phyloP scores from a whole-genome alignment of 2,329 filamentous ascomycete genomes.

The Stachybotrys chlorohalonatus region DNA sequence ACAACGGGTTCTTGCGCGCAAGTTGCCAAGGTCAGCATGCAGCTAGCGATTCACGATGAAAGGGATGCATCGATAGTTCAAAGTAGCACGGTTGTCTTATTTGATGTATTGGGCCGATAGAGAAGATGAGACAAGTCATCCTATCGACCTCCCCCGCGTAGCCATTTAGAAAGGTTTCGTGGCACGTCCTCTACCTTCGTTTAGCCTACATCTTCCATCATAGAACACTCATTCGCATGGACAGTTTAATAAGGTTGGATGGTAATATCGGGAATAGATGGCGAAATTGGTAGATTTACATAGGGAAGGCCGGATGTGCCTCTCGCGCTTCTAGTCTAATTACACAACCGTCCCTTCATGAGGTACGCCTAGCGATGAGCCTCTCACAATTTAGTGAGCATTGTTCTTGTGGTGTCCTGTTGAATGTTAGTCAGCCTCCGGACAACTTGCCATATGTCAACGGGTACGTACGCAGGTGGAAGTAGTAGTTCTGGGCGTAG shows the following conservation, averaged over 20 bases:
- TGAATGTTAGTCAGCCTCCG: constrained; percentile 8
- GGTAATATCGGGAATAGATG: constrained; percentile 9
- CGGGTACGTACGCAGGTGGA: constrained; percentile 81
- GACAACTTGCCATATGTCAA: neutral
- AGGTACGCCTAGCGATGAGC: constrained; percentile 13
- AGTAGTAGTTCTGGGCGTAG: constrained; percentile 99
- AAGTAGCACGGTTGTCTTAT: too few relatives aligned
- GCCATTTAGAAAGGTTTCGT: too few relatives aligned
- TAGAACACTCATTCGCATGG: too few relatives aligned
- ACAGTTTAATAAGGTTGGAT: constrained; percentile 2
- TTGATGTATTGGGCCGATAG: too few relatives aligned
- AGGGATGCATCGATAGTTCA: too few relatives aligned
- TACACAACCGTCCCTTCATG: constrained; percentile 25
- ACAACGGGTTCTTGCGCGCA: too few relatives aligned
- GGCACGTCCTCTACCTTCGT: too few relatives aligned
- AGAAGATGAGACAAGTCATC: too few relatives aligned
- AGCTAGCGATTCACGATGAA: too few relatives aligned
- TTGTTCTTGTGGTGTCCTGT: constrained; percentile 99
- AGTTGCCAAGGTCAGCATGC: too few relatives aligned
- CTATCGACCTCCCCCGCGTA: too few relatives aligned
- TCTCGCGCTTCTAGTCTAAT: constrained; percentile 30
- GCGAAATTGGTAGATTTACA: constrained; percentile 17
- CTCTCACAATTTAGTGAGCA: constrained; percentile 62
- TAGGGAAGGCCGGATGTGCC: constrained; percentile 27
- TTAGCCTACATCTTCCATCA: constrained; percentile 7